Evolutionary conservation across 805 yeast genomes (phyloP).

Genomic region (Isabelozyma rhagii): DNA sequence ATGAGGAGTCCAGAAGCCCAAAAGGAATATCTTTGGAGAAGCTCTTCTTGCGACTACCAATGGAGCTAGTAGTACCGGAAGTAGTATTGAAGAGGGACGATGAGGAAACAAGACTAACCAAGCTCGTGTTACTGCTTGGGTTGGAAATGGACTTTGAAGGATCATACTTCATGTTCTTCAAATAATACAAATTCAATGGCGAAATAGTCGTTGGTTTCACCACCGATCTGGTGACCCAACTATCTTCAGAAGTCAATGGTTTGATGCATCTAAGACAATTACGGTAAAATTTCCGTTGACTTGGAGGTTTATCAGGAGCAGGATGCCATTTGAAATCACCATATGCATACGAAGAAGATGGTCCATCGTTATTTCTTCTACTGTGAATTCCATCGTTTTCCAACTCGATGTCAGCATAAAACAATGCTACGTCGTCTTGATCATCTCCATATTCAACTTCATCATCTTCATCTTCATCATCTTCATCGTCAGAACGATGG

Average conservation of each 20-base stretch:
- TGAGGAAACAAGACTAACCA: constrained; percentile 11
- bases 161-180: constrained; percentile 15
- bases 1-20: constrained; percentile 20
- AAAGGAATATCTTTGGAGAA: constrained; percentile 15
- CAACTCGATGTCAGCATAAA: constrained; percentile 14
- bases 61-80: neutral
- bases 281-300: constrained; percentile 36
- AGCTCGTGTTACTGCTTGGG: constrained; percentile 13
- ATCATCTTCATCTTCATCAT: constrained; percentile 15
- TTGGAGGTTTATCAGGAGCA: constrained; percentile 23
- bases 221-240: constrained; percentile 50
- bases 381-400: constrained; percentile 7
- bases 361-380: constrained; percentile 3
- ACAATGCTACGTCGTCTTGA: constrained; percentile 4
- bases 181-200: constrained; percentile 21
- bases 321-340: constrained; percentile 50
- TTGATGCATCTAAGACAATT: constrained; percentile 58
- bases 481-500: constrained; percentile 28
- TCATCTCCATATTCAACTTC: constrained; percentile 2
- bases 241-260: constrained; percentile 48
- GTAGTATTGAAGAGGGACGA: neutral
- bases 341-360: constrained; percentile 4
- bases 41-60: constrained; percentile 8
- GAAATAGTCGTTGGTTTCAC: constrained; percentile 36
- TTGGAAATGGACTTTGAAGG: constrained; percentile 1